Evolutionary conservation across 2,329 filamentous ascomycete genomes (phyloP).

Genomic region (Colletotrichum costaricense): DNA sequence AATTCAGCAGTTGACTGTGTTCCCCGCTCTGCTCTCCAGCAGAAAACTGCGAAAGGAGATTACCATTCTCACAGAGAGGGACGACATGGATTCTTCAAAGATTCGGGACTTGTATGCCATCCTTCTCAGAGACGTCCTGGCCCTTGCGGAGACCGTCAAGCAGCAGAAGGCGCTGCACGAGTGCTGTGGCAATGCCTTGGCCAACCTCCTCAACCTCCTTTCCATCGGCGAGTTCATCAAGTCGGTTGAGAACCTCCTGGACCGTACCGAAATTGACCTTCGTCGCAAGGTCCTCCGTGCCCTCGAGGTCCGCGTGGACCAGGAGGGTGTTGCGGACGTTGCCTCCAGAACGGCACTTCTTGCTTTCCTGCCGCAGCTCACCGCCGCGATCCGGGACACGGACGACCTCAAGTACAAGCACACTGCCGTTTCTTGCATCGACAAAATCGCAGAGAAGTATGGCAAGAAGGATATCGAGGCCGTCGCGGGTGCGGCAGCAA

Average conservation of each 20-base stretch:
- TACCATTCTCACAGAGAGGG: slow-evolving; percentile 65
- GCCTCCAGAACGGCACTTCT: slow-evolving; percentile 78
- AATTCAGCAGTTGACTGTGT: slow-evolving; percentile 64
- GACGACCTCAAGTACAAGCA: slow-evolving; percentile 82
- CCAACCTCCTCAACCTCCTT: slow-evolving; percentile 84
- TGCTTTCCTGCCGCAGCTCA: slow-evolving; percentile 82
- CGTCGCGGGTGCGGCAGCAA: slow-evolving; percentile 79
- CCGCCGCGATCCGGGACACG: slow-evolving; percentile 79
- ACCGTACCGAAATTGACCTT: slow-evolving; percentile 78
- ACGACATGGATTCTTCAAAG: slow-evolving; percentile 75
- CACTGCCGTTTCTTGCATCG: slow-evolving; percentile 88
- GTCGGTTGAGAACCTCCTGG: slow-evolving; percentile 84
- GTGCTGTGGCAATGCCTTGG: slow-evolving; percentile 76
- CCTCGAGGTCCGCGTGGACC: slow-evolving; percentile 81
- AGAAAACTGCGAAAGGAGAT: slow-evolving; percentile 68
- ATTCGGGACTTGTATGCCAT: slow-evolving; percentile 76
- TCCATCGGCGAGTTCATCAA: slow-evolving; percentile 91
- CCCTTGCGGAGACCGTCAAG: slow-evolving; percentile 74
- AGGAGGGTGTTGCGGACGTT: slow-evolving; percentile 76
- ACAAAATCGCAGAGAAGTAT: slow-evolving; percentile 94
- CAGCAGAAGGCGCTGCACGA: slow-evolving; percentile 64
- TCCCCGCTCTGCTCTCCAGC: slow-evolving; percentile 69
- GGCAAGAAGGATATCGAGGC: slow-evolving; percentile 89
- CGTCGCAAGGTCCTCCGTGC: slow-evolving; percentile 84
- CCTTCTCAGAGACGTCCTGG: slow-evolving; percentile 73